Evolutionary conservation across 192 early-diverging fungal species (phyloP).

Genomic region (Dissophora globulifera): DNA sequence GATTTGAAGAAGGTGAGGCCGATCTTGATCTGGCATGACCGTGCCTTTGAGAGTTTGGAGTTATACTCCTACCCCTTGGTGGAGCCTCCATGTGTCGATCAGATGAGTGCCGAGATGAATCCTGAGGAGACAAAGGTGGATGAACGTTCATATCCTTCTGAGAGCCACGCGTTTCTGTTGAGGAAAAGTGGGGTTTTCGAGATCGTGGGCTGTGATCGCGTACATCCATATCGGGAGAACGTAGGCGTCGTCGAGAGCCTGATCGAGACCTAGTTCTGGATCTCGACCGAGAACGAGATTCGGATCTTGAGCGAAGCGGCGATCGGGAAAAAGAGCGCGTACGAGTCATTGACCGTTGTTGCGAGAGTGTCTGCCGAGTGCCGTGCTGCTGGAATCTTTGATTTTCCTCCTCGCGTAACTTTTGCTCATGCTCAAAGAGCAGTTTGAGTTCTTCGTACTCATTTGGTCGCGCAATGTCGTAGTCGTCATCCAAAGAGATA

Average conservation of each 20-base stretch:
- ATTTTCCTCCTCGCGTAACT: slow-evolving; percentile 47
- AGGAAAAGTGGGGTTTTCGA: background rate
- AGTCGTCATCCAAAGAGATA: slow-evolving; percentile 62
- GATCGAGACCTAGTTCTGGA: slow-evolving; percentile 8
- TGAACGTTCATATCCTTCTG: background rate
- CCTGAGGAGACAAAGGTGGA: no score
- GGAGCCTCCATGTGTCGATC: no score
- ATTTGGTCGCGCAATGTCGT: slow-evolving; percentile 77
- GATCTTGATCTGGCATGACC: slow-evolving; percentile 23
- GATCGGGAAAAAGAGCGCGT: slow-evolving; percentile 6
- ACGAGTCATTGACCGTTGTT: slow-evolving; percentile 21
- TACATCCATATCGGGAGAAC: slow-evolving; percentile 2
- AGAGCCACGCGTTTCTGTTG: background rate
- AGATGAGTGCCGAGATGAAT: no score
- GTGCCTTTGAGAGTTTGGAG: background rate
- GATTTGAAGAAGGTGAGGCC: background rate
- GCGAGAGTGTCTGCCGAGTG: background rate
- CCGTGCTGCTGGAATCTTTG: slow-evolving; percentile 1
- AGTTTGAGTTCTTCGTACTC: slow-evolving; percentile 77
- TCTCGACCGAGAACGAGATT: slow-evolving; percentile 15
- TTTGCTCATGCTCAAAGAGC: slow-evolving; percentile 55
- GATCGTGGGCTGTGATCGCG: background rate
- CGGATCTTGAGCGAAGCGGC: slow-evolving; percentile 12
- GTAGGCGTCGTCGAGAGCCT: slow-evolving; percentile 1
- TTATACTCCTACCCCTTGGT: slow-evolving; percentile 22